Percentiles rank a stretch among this genome's conserved stretches.
phyloP scores from a whole-genome alignment of 257 asterid species.

The Solanum microdontum region DNA sequence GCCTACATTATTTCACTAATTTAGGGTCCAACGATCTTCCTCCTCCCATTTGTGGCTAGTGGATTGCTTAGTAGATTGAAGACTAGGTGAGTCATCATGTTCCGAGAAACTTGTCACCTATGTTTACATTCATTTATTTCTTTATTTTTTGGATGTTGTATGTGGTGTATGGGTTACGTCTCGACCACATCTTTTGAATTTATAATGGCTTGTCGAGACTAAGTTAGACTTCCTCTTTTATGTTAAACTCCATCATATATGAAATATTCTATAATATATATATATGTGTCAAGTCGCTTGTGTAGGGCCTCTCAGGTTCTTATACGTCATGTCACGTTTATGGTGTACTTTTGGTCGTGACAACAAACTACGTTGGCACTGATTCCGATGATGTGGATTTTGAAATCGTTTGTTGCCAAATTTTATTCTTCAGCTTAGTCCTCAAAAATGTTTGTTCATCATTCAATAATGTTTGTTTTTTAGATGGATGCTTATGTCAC shows the following conservation, averaged over 20 bases:
- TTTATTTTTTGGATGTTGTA: too few relatives aligned
- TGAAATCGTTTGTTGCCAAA: not conserved
- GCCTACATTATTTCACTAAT: not conserved
- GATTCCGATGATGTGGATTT: not conserved
- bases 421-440: not conserved
- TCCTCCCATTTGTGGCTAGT: not conserved
- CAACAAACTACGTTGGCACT: not conserved
- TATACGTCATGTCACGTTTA: not conserved
- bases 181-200: not conserved
- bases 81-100: not conserved
- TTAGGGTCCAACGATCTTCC: not conserved
- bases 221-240: not conserved
- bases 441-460: not conserved
- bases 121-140: not conserved
- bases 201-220: not conserved
- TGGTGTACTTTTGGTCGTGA: not conserved
- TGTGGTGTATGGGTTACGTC: not conserved
- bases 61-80: not conserved
- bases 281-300: not conserved
- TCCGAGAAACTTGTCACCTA: not conserved
- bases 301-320: not conserved
- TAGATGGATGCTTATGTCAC: not conserved
- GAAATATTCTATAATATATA: too few relatives aligned
- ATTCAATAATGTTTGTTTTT: not conserved
- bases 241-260: not conserved